Percentiles rank a stretch among this genome's conserved stretches.
These are phyloP conservation scores for Senna tora DNA, from an alignment of 306 rosid genomes.

Conservation along the genomic window DNA sequence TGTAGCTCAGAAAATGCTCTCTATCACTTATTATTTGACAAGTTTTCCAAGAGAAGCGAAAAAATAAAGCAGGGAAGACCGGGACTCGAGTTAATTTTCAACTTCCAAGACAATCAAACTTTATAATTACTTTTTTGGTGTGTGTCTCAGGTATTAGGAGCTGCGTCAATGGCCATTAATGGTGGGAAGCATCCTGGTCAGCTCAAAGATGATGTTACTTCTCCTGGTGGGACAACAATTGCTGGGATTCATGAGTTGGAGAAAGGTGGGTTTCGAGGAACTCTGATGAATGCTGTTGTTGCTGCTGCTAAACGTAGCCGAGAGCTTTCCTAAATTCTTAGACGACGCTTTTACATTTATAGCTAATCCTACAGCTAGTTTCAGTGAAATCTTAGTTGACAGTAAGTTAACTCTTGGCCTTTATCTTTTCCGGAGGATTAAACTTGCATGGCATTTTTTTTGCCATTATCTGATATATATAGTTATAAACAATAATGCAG, in stretches of 20 bases:
- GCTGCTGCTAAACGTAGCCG: slow-evolving; percentile 79
- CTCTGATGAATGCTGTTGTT: slow-evolving; percentile 84
- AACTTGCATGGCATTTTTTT: background rate
- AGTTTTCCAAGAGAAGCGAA: background rate
- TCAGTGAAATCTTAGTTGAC: background rate
- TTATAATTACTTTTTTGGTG: background rate
- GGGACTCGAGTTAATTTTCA: too few relatives aligned
- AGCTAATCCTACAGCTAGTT: background rate
- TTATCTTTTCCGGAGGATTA: background rate
- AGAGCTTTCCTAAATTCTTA: slow-evolving; percentile 45
- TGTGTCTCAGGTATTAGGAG: slow-evolving; percentile 74
- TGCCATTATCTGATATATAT: too few relatives aligned
- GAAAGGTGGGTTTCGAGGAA: slow-evolving; percentile 92
- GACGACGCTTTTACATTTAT: background rate
- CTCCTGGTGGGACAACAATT: slow-evolving; percentile 92
- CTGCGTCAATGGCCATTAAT: slow-evolving; percentile 72
- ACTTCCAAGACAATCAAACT: background rate
- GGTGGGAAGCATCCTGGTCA: slow-evolving; percentile 83
- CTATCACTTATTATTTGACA: background rate
- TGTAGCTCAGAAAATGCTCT: slow-evolving; percentile 20
- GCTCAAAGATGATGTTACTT: slow-evolving; percentile 86
- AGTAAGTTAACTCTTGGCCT: background rate
- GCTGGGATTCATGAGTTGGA: slow-evolving; percentile 87
- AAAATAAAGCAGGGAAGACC: too few relatives aligned
- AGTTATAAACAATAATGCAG: too few relatives aligned